Evolutionary conservation across 441 rosid species (phyloP), one percentile per base, ranked within the genome.

Genomic region (Biscutella laevigata): DNA sequence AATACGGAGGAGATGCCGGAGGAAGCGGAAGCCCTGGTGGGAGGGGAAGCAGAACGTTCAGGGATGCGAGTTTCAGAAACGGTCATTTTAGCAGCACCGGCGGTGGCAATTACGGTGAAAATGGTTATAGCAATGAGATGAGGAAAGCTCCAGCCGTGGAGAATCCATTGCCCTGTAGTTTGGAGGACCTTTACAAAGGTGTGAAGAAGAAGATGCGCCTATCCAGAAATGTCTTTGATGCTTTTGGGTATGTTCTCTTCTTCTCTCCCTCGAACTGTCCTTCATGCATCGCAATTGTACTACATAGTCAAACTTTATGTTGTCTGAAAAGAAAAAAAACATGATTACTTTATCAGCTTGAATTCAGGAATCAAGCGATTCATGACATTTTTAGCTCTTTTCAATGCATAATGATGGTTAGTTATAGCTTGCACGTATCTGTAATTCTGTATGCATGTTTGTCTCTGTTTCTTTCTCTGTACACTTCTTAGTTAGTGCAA

Each of bases 141-240:
- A 77, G 42, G 69, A 81, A 75, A 57, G 84, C 69, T 19, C 70
- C 73, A 4, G 59, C 88, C 0, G 74, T 85, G 45, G 95, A 83
- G 70, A 82, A 79, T 59, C 27, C 42, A 28, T 58, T 89, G 58
- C 82, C 71, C 3, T 87, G 90, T 72, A 84, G 79, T 52, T 71
- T 89, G 75, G 95, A 86, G 80, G 94, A 89, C 11, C 69, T 89
- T 17, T 86, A 74, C 37, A 84, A 65, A 40, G 97, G 97, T 39
- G 77, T 72, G 12, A 72, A 53, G 63, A 89, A 75, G 81, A 86
- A 80, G 72, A 83, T 84, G 94, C 56, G 69, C 34, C 71, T 89
- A 60, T 82, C 78, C 0, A 66, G 95, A 61, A 66, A 62, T 13
- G 66, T 79, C 30, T 71, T 5, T 14, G 88, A 84, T 37, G 61